These are phyloP conservation scores for Carex arenaria DNA, from an alignment of 202 grass and related monocot genomes.

Conservation along the genomic window DNA sequence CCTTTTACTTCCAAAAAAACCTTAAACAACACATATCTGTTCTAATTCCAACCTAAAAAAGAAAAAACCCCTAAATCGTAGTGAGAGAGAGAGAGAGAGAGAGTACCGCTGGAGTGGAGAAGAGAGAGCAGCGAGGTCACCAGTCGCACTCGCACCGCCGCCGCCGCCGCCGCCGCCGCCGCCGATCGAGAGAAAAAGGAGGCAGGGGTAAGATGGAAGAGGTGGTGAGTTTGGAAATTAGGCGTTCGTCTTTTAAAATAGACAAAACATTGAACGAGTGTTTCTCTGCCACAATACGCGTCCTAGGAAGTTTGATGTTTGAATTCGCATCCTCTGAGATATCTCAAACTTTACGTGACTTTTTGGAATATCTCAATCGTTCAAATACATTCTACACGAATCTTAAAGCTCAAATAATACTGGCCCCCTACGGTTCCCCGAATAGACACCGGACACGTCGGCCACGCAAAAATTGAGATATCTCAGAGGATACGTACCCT, in stretches of 20 bases:
- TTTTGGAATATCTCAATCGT: too few species aligned
- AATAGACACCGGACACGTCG: too few species aligned
- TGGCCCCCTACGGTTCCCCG: too few species aligned
- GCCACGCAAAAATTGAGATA: too few species aligned
- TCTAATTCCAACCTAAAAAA: not conserved
- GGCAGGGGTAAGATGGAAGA: not conserved
- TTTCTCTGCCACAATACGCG: not conserved
- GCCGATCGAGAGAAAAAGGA: not conserved
- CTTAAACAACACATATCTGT: not conserved
- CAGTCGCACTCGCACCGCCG: not conserved
- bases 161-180: not conserved
- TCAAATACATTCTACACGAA: too few species aligned
- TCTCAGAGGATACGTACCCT: too few species aligned
- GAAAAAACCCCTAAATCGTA: not conserved
- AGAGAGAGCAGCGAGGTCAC: not conserved
- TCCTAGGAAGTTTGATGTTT: not conserved
- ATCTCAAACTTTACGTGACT: too few species aligned
- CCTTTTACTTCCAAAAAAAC: not conserved
- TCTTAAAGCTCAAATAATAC: too few species aligned
- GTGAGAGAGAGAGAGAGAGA: not conserved
- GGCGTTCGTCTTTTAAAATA: not conserved
- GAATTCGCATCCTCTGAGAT: not conserved
- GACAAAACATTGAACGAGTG: not conserved
- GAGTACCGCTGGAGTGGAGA: slow-evolving; percentile 1
- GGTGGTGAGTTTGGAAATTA: not conserved